A percentile compares a stretch with the other conserved stretches of the same genome.
phyloP scores from a whole-genome alignment of 1,284 basidiomycete genomes.

The Rhodotorula sp. region DNA sequence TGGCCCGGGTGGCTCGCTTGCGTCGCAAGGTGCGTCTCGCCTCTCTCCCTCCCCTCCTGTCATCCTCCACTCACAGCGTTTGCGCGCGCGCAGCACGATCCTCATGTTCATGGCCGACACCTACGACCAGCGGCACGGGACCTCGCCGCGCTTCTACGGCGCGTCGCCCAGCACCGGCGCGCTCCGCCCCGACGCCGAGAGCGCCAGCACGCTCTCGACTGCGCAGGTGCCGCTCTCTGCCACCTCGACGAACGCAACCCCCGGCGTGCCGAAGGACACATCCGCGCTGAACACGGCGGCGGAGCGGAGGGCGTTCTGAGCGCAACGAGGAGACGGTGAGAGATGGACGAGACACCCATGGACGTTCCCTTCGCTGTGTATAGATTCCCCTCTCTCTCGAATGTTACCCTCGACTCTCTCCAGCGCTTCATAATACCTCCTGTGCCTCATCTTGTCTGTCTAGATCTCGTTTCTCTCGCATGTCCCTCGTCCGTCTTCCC shows the following conservation, averaged over 20 bases:
- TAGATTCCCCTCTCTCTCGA: too few species aligned
- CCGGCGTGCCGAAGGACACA: neutral
- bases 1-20: constrained; percentile 24
- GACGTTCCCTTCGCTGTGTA: too few species aligned
- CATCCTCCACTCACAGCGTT: neutral
- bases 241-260: neutral
- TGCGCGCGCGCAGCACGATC: constrained; percentile 10
- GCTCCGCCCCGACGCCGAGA: neutral
- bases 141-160: neutral
- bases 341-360: too few species aligned
- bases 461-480: too few species aligned
- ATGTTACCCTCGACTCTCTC: too few species aligned
- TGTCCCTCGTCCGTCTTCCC: too few species aligned
- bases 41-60: neutral
- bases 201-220: neutral
- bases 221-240: neutral
- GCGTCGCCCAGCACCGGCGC: neutral
- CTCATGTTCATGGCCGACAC: constrained; percentile 33
- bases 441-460: too few species aligned
- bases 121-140: constrained; percentile 16
- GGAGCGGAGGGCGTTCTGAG: neutral
- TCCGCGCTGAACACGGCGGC: neutral
- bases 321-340: neutral
- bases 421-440: too few species aligned
- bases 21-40: constrained; percentile 11